Conservation (phyloP, 108 stramenopile species). For the Skeletonema tropicum region DNA sequence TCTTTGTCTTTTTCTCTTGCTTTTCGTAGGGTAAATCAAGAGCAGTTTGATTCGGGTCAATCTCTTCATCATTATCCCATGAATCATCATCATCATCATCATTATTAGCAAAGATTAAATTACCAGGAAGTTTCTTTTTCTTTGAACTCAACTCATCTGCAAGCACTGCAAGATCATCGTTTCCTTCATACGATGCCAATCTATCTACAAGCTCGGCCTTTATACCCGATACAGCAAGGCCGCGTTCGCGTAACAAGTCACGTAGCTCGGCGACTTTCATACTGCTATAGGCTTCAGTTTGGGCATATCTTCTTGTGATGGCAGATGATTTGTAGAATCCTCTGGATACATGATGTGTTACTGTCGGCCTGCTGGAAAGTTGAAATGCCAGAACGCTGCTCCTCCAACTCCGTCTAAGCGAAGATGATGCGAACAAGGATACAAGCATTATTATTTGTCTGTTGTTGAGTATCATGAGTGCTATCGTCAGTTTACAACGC, state of each 20-base stretch:
- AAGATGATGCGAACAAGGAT: not conserved
- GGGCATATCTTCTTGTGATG: slow-evolving; percentile 16
- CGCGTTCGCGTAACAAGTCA: slow-evolving; percentile 35
- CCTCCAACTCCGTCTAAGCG: not conserved
- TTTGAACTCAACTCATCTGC: slow-evolving; percentile 3
- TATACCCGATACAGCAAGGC: slow-evolving; percentile 46
- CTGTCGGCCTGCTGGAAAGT: not conserved
- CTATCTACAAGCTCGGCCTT: slow-evolving; percentile 30
- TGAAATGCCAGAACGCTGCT: not conserved
- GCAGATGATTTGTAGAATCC: not conserved
- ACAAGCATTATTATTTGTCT: not conserved
- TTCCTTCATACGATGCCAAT: not conserved
- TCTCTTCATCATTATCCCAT: slow-evolving; percentile 13
- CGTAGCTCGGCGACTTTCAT: slow-evolving; percentile 50
- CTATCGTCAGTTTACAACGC: not conserved
- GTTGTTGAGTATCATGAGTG: not conserved
- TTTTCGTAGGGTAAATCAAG: not conserved
- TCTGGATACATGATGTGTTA: not conserved
- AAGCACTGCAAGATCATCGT: not conserved
- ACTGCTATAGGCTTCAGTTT: slow-evolving; percentile 10
- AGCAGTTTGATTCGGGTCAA: slow-evolving; percentile 28
- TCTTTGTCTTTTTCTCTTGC: slow-evolving; percentile 5
- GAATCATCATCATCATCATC: slow-evolving; percentile 26
- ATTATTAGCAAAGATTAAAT: slow-evolving; percentile 23
- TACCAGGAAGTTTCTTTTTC: slow-evolving; percentile 2